Conservation (phyloP, 2,329 filamentous ascomycete species). For the Cryphonectria nitschkei region DNA sequence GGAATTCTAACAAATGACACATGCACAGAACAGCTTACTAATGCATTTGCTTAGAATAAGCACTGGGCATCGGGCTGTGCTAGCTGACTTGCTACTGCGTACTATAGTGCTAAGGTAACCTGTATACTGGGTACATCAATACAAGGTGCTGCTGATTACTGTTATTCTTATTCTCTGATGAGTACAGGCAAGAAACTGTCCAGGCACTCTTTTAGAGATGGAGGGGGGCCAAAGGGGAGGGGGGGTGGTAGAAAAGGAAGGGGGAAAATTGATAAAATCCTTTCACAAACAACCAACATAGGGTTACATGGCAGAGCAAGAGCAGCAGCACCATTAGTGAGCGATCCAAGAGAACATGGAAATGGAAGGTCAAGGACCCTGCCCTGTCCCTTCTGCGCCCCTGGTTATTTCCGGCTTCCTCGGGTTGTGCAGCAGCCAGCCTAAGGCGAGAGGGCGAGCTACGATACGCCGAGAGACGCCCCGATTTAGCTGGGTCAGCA, state of each 20-base stretch:
- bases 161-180: too few relatives aligned
- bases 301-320: not conserved
- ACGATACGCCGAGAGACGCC: not conserved
- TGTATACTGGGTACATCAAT: not conserved
- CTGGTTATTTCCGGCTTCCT: not conserved
- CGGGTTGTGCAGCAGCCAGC: not conserved
- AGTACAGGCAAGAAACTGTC: not conserved
- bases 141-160: not conserved
- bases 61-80: not conserved
- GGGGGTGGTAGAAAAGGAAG: too few relatives aligned
- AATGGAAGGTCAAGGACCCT: not conserved
- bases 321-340: not conserved
- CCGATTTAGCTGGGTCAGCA: slow-evolving; percentile 5
- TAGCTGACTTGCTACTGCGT: not conserved
- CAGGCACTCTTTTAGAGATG: not conserved
- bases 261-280: not conserved
- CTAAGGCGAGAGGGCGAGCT: not conserved
- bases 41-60: not conserved
- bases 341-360: not conserved
- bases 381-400: not conserved
- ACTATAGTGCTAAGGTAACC: not conserved
- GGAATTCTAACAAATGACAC: not conserved
- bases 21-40: not conserved
- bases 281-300: not conserved
- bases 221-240: not conserved